A percentile compares a stretch with the other conserved stretches of the same genome.
Evolutionary conservation across 768 basidiomycete species (phyloP).

Genomic region (Strobilomyces dryophilus): DNA sequence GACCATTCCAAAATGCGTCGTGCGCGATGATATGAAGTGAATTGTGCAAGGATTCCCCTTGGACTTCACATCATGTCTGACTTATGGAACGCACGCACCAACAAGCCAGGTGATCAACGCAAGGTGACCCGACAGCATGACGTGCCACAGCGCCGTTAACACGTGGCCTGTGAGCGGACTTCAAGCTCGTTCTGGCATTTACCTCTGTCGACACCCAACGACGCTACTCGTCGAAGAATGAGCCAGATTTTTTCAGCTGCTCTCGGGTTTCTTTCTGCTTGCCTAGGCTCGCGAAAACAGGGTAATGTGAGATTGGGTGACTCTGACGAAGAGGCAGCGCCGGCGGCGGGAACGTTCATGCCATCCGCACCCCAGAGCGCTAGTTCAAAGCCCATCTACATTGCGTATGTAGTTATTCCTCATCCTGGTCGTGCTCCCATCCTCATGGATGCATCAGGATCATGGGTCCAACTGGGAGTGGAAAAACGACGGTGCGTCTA

Average conservation of each 20-base stretch:
- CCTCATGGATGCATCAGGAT: slow-evolving; percentile 18
- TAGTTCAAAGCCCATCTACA: slow-evolving; percentile 19
- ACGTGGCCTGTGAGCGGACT: slow-evolving; percentile 1
- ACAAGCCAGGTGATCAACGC: slow-evolving; percentile 6
- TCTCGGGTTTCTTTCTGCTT: not conserved
- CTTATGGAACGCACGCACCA: slow-evolving; percentile 4
- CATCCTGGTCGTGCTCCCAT: not conserved
- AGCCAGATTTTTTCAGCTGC: slow-evolving; percentile 15
- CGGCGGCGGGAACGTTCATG: not conserved
- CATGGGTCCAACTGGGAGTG: slow-evolving; percentile 30
- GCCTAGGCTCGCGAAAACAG: not conserved
- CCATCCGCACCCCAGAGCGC: not conserved
- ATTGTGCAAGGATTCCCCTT: not conserved
- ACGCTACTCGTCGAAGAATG: slow-evolving; percentile 16
- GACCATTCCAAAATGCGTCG: not conserved
- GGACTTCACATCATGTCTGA: not conserved
- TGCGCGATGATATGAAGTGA: not conserved
- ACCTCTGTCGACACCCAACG: slow-evolving; percentile 7
- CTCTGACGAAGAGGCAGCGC: slow-evolving; percentile 16
- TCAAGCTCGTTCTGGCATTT: not conserved
- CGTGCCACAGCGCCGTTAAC: slow-evolving; percentile 4
- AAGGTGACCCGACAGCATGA: not conserved
- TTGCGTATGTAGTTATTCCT: slow-evolving; percentile 21
- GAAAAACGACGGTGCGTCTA: slow-evolving; percentile 28
- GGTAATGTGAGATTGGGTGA: slow-evolving; percentile 13